Percentiles rank a stretch among this genome's conserved stretches.
phyloP scores from a whole-genome alignment of 768 basidiomycete genomes.

The Kwoniella bestiolae region DNA sequence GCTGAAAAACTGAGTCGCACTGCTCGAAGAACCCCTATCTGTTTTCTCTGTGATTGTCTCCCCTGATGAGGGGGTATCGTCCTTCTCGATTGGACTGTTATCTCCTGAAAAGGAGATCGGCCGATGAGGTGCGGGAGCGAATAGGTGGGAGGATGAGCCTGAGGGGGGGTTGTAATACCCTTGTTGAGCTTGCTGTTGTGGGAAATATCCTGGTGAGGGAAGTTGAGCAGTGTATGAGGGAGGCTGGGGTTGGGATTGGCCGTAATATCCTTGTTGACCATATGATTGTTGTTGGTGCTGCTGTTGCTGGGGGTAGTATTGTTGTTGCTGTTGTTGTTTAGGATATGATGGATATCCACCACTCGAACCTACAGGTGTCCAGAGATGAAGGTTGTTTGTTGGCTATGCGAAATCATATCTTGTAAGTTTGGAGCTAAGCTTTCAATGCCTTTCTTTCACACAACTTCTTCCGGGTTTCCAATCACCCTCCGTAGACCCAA shows the following conservation, averaged over 20 bases:
- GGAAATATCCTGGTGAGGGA: constrained; percentile 13
- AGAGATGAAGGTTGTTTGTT: constrained; percentile 37
- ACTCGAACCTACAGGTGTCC: constrained; percentile 39
- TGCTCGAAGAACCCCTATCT: not conserved
- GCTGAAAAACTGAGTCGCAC: constrained; percentile 30
- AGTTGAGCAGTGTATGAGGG: constrained; percentile 8
- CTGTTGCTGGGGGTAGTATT: not conserved
- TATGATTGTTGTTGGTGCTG: constrained; percentile 7
- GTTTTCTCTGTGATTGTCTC: constrained; percentile 22
- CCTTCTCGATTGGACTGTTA: not conserved
- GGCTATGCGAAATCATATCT: constrained; percentile 22
- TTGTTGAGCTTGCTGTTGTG: constrained; percentile 4
- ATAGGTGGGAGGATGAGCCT: constrained; percentile 1
- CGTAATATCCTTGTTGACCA: not conserved
- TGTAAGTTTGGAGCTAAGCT: not conserved
- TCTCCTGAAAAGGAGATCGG: constrained; percentile 5
- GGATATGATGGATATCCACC: not conserved
- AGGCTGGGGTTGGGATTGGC: constrained; percentile 1
- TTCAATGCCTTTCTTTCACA: not conserved
- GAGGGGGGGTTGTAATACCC: constrained; percentile 15
- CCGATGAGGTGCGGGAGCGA: constrained; percentile 15
- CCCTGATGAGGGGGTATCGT: constrained; percentile 30
- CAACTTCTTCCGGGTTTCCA: too few species aligned
- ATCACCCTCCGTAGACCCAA: too few species aligned
- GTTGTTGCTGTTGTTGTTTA: not conserved